Evolutionary conservation across 805 yeast species (phyloP).

Genomic region (Saturnispora gosingensis): DNA sequence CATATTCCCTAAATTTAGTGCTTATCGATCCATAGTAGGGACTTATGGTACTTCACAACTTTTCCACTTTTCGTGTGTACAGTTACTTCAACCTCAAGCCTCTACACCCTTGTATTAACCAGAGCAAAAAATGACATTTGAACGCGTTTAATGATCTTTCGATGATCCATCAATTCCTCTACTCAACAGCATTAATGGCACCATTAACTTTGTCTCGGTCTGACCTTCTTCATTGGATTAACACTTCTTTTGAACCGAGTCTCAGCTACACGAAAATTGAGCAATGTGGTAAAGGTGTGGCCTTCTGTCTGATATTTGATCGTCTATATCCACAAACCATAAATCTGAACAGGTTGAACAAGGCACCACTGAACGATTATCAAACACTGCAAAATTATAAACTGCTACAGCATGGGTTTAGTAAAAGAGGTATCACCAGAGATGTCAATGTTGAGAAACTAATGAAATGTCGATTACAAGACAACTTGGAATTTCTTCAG

Average conservation of each 20-base stretch:
- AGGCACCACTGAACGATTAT: slow-evolving; percentile 60
- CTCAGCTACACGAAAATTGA: slow-evolving; percentile 71
- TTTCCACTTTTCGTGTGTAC: too few relatives aligned
- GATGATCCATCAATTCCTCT: not conserved
- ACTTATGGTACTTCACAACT: too few relatives aligned
- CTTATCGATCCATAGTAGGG: too few relatives aligned
- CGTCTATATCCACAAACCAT: slow-evolving; percentile 65
- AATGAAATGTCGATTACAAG: slow-evolving; percentile 84
- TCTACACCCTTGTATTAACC: not conserved
- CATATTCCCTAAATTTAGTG: not conserved
- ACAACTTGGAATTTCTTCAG: slow-evolving; percentile 87
- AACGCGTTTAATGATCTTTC: not conserved
- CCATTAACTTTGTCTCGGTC: slow-evolving; percentile 66
- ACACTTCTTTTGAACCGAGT: slow-evolving; percentile 42
- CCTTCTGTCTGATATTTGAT: slow-evolving; percentile 87
- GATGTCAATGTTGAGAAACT: slow-evolving; percentile 73
- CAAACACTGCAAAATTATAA: slow-evolving; percentile 77
- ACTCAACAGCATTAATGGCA: not conserved
- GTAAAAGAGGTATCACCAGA: slow-evolving; percentile 59
- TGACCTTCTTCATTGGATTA: slow-evolving; percentile 80
- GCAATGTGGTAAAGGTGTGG: slow-evolving; percentile 94
- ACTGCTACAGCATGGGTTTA: slow-evolving; percentile 73
- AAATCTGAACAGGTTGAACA: slow-evolving; percentile 71
- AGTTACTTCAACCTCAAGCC: too few relatives aligned
- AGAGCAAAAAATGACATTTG: not conserved